Base-by-base conservation (phyloP, 2,329 filamentous ascomycete genomes). In the Lecanicillium sp. region DNA sequence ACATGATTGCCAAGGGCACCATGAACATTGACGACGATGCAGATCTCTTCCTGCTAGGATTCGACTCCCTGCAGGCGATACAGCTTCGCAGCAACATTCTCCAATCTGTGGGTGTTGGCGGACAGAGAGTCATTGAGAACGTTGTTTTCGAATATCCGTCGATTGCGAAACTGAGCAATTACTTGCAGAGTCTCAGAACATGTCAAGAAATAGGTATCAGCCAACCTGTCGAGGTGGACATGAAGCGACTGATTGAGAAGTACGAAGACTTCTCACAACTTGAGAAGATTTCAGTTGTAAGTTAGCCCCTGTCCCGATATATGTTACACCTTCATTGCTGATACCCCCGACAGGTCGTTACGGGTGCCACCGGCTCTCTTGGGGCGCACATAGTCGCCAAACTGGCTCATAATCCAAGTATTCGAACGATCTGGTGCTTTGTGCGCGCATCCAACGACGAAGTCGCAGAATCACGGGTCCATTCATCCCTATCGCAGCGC, bases 311-410 rank as follows among this genome's bases (percentile, higher is more conserved):
- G n/a, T 19, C 4, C 28, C 27, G 12, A 8, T 27, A n/a, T 15
- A 31, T 11, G 25, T n/a, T 37, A 9, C 10, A 34, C 36, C 8
- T 12, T 17, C 41, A 31, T 30, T 37, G 34, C 41, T 17, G 43
- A 47, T 37, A 46, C 45, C 33, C 40, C 42, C 22, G 11, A 11
- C 27, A 62, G 53, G 54, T 76, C 5, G 52, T 84, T 11, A 84
- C 80, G 2, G 80, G 80, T 9, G 70, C 71, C 1, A 84, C 80
- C 0, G 80, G 80, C 6, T 79, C 77, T 2, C 64, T 84, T 0
- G 80, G 80, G 5, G 71, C 76, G 1, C 77, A 81, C 47, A 58
- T 80, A 2, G 63, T 77, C 2, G 68, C 72, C 4, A 70, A 77
- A n/a, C 67, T 85, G 12, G 69, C 73, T 2, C 62, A 68, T 3